phyloP scores from a whole-genome alignment of 2,329 filamentous ascomycete species.

The Aspergillus sp. region DNA sequence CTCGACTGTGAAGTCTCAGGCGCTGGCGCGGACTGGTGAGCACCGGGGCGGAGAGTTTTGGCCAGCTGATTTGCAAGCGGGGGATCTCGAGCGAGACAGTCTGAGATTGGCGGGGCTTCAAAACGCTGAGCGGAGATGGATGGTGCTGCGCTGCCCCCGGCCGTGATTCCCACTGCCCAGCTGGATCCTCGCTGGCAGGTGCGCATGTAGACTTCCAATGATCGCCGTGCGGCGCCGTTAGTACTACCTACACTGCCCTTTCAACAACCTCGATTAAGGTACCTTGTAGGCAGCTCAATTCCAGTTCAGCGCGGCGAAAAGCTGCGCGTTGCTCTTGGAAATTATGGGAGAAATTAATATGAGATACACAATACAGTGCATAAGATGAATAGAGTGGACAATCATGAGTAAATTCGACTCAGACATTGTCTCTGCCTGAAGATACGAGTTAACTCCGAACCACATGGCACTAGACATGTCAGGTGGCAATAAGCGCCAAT shows the following conservation, averaged over 20 bases:
- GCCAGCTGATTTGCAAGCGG: background rate
- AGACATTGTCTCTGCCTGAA: background rate
- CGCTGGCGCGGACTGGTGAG: background rate
- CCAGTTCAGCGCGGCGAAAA: background rate
- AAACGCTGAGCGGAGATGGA: too few species aligned
- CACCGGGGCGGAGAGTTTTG: background rate
- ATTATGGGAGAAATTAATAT: background rate
- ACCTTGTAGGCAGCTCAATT: background rate
- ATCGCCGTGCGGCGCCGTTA: background rate
- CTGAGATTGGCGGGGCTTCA: background rate
- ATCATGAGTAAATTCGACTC: background rate
- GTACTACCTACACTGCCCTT: background rate
- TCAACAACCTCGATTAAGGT: background rate
- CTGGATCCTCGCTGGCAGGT: background rate
- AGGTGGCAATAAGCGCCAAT: background rate
- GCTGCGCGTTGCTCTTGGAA: background rate
- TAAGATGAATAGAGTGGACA: background rate
- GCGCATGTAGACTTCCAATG: background rate
- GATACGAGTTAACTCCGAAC: background rate
- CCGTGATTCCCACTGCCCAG: too few species aligned
- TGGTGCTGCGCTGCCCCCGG: too few species aligned
- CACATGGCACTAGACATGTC: background rate
- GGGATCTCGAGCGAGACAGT: background rate
- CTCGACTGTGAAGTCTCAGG: background rate
- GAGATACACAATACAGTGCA: background rate